phyloP scores from a whole-genome alignment of 176 grass and related monocot genomes.

The Musa beccarii region DNA sequence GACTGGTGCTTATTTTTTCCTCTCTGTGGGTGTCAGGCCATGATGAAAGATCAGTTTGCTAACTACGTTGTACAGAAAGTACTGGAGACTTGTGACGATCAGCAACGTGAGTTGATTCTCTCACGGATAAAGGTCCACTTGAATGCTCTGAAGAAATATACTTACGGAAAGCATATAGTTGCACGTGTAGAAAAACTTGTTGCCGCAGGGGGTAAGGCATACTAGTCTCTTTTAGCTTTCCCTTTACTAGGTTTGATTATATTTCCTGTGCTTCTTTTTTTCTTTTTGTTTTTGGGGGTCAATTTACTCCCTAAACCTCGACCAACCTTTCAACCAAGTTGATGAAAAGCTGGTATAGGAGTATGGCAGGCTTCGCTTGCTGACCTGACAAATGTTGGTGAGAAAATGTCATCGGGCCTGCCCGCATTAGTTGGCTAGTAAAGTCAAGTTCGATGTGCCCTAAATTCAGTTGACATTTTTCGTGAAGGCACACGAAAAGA shows the following conservation, averaged over 20 bases:
- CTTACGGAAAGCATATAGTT: constrained; percentile 26
- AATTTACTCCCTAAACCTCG: neutral
- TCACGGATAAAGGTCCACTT: constrained; percentile 23
- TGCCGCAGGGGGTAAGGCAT: constrained; percentile 18
- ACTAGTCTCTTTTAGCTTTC: neutral
- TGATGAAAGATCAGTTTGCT: constrained; percentile 26
- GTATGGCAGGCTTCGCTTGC: neutral
- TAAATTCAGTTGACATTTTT: neutral
- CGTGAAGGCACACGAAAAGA: neutral
- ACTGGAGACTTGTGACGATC: constrained; percentile 20
- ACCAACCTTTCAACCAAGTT: neutral
- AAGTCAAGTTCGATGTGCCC: too few species aligned
- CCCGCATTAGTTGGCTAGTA: neutral
- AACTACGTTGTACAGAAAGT: constrained; percentile 26
- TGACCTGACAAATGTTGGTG: neutral
- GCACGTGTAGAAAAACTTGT: constrained; percentile 24
- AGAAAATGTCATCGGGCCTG: neutral
- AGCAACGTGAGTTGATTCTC: constrained; percentile 16
- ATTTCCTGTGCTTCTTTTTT: too few species aligned
- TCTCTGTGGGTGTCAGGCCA: neutral
- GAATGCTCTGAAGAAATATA: constrained; percentile 21
- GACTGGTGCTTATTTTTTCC: neutral
- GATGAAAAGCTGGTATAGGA: neutral
- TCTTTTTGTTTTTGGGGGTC: neutral
- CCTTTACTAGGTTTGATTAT: neutral